These are phyloP conservation scores for Euphrasia arctica DNA, from an alignment of 305 asterid genomes.

Conservation along the genomic window DNA sequence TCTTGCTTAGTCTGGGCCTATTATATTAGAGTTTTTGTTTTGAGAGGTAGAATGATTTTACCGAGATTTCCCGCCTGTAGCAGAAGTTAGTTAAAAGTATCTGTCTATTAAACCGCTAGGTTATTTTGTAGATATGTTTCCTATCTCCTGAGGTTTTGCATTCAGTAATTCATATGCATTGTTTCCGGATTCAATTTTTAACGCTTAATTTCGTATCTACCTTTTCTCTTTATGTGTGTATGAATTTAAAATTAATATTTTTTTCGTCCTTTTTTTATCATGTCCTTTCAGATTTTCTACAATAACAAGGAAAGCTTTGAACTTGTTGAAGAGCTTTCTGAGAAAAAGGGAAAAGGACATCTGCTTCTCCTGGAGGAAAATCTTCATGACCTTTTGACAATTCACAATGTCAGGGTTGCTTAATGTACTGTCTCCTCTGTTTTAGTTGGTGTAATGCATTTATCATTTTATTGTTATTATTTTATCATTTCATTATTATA, in stretches of 20 bases:
- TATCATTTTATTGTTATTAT: background rate
- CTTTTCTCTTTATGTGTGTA: slow-evolving; percentile 7
- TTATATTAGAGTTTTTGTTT: slow-evolving; percentile 6
- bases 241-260: slow-evolving; percentile 18
- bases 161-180: background rate
- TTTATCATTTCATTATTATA: slow-evolving; percentile 2
- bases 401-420: slow-evolving; percentile 89
- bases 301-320: slow-evolving; percentile 36
- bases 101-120: background rate
- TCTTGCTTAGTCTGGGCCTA: background rate
- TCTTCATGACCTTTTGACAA: slow-evolving; percentile 78
- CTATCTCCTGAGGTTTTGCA: background rate
- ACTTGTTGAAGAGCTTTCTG: slow-evolving; percentile 38
- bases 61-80: background rate
- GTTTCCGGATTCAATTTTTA: background rate
- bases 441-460: slow-evolving; percentile 10
- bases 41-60: background rate
- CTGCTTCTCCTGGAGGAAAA: slow-evolving; percentile 47
- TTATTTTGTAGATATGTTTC: background rate
- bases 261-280: slow-evolving; percentile 23
- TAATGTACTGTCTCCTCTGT: slow-evolving; percentile 59
- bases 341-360: slow-evolving; percentile 40
- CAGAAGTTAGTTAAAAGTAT: background rate
- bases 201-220: background rate
- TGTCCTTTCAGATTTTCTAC: slow-evolving; percentile 39